These are phyloP conservation scores for Phaeomoniella chlamydospora DNA, from an alignment of 2,329 filamentous ascomycete species.

Conservation along the genomic window DNA sequence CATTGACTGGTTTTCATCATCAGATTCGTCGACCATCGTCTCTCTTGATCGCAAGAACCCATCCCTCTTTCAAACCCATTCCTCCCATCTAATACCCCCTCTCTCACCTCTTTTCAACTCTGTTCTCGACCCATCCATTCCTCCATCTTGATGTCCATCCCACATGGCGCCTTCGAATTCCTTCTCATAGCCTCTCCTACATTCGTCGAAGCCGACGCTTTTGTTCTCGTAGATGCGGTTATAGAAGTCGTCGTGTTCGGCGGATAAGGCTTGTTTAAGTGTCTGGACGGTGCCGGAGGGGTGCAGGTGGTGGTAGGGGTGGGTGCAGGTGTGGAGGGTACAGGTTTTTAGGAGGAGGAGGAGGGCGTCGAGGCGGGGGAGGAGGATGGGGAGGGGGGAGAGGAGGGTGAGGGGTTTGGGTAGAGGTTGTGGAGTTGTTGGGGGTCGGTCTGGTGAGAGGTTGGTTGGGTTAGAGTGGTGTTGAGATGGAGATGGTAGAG, in stretches of 20 bases:
- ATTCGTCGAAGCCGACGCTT: not conserved
- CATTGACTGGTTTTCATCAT: too few species aligned
- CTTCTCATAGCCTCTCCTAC: not conserved
- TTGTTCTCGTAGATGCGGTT: not conserved
- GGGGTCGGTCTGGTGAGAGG: not conserved
- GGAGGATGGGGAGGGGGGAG: slow-evolving; percentile 1
- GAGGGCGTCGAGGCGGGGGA: slow-evolving; percentile 18
- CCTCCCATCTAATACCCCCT: not conserved
- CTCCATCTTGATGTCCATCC: not conserved
- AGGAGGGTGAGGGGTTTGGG: not conserved
- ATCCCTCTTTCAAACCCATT: not conserved
- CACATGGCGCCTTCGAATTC: too few species aligned
- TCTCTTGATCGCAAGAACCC: not conserved
- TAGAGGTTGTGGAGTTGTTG: not conserved
- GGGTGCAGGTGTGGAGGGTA: slow-evolving; percentile 17
- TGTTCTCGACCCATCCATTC: not conserved
- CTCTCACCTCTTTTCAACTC: too few species aligned
- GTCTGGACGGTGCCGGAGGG: slow-evolving; percentile 14
- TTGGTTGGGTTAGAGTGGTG: not conserved
- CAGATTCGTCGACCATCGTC: not conserved
- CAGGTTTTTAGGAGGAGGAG: slow-evolving; percentile 24
- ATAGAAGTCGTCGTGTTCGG: slow-evolving; percentile 19
- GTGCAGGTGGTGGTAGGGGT: slow-evolving; percentile 22
- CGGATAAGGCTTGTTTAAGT: slow-evolving; percentile 17
- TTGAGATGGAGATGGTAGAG: too few species aligned